phyloP scores from a whole-genome alignment of 768 basidiomycete species.

The Brasilioporus rufonigricans region DNA sequence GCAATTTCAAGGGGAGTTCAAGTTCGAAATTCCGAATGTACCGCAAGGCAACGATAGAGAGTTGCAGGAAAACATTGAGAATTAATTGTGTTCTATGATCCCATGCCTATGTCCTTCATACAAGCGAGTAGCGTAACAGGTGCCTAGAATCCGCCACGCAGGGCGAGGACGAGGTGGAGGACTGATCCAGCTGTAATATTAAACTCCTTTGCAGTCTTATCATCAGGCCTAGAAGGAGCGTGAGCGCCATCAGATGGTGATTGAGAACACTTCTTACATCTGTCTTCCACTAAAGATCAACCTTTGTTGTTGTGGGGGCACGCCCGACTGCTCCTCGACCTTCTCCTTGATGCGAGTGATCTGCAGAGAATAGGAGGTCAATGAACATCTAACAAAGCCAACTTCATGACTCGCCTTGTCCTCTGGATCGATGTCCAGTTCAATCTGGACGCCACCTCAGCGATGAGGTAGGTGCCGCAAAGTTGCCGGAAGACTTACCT shows the following conservation, averaged over 20 bases:
- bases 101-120: slow-evolving; percentile 20
- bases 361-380: slow-evolving; percentile 39
- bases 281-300: slow-evolving; percentile 92
- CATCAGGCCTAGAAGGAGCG: slow-evolving; percentile 67
- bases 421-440: slow-evolving; percentile 90
- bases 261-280: slow-evolving; percentile 56
- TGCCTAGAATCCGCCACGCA: slow-evolving; percentile 77
- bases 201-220: slow-evolving; percentile 83
- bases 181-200: slow-evolving; percentile 84
- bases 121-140: slow-evolving; percentile 3
- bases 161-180: slow-evolving; percentile 91
- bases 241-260: not conserved
- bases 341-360: slow-evolving; percentile 95
- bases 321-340: slow-evolving; percentile 97
- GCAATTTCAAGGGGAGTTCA: not conserved
- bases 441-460: slow-evolving; percentile 62
- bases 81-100: slow-evolving; percentile 31
- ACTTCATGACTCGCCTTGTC: slow-evolving; percentile 59
- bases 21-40: not conserved
- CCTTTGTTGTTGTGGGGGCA: slow-evolving; percentile 94
- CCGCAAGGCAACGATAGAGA: not conserved
- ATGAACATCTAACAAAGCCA: not conserved
- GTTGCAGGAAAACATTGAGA: slow-evolving; percentile 14
- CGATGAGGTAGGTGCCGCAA: slow-evolving; percentile 6
- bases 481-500: slow-evolving; percentile 49